Evolutionary conservation across 768 basidiomycete species (phyloP).

Genomic region (Phylloporus rhodoxanthus): DNA sequence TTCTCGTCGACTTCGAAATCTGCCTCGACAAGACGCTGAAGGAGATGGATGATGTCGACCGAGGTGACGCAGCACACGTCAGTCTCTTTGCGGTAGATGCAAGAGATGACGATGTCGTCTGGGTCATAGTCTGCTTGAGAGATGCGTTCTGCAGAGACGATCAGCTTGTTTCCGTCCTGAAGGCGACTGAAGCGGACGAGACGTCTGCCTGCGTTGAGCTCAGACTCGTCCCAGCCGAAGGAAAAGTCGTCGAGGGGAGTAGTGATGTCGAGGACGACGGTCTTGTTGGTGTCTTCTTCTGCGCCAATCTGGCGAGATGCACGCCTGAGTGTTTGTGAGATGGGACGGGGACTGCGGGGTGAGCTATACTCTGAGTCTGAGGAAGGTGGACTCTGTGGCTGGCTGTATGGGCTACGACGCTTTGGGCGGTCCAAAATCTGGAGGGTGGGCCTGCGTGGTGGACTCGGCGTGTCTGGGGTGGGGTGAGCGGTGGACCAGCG

Average conservation of each 20-base stretch:
- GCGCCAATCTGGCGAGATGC: constrained; percentile 19
- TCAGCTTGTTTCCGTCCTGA: constrained; percentile 71
- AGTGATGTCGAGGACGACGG: constrained; percentile 55
- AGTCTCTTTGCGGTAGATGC: constrained; percentile 80
- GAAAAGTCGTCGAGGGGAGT: constrained; percentile 53
- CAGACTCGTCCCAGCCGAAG: constrained; percentile 56
- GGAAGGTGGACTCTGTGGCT: constrained; percentile 38
- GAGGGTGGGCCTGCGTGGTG: constrained; percentile 20
- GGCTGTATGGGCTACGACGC: constrained; percentile 36
- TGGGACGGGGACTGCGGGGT: constrained; percentile 19
- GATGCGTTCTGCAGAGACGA: constrained; percentile 74
- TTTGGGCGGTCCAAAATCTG: constrained; percentile 25
- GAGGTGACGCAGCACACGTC: constrained; percentile 86
- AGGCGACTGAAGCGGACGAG: constrained; percentile 82
- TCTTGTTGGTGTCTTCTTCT: constrained; percentile 43
- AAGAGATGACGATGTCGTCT: constrained; percentile 82
- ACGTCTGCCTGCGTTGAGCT: constrained; percentile 64
- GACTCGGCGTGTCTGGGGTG: background rate
- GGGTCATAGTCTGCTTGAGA: constrained; percentile 66
- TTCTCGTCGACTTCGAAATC: constrained; percentile 93
- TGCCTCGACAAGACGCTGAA: constrained; percentile 68
- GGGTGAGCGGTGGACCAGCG: background rate
- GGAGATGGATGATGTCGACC: constrained; percentile 90
- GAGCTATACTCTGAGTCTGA: constrained; percentile 36
- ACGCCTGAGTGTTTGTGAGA: constrained; percentile 19